Percentiles rank a stretch among this genome's conserved stretches.
Evolutionary conservation across 345 rosid species (phyloP).

Genomic region (Camelina neglecta): DNA sequence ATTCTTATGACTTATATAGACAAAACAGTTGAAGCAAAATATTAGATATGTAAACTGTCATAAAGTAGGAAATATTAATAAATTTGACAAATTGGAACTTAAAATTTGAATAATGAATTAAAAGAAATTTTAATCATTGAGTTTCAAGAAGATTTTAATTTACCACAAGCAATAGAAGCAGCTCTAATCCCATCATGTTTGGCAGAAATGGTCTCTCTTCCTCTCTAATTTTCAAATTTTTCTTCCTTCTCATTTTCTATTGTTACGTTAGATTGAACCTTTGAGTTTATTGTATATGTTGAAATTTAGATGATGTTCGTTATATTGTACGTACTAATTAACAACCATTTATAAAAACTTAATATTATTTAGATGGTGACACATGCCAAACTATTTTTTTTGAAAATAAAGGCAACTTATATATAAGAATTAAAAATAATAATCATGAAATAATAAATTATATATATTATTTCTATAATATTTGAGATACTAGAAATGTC

Average conservation of each 20-base stretch:
- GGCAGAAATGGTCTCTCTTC: slow-evolving; percentile 40
- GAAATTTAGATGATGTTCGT: background rate
- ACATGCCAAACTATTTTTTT: background rate
- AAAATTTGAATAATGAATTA: too few species aligned
- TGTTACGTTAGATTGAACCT: slow-evolving; percentile 1
- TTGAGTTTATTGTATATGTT: background rate
- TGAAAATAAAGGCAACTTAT: too few species aligned
- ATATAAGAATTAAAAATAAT: too few species aligned
- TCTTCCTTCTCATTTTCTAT: slow-evolving; percentile 33
- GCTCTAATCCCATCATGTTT: slow-evolving; percentile 55
- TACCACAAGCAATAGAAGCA: slow-evolving; percentile 52
- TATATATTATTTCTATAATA: too few species aligned
- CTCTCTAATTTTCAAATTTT: slow-evolving; percentile 50
- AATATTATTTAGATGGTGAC: background rate
- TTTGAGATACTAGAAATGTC: too few species aligned
- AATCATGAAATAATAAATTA: too few species aligned
- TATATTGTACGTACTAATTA: background rate
- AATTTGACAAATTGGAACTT: too few species aligned
- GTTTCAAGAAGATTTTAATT: background rate
- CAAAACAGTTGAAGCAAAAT: too few species aligned
- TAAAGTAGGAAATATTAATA: too few species aligned
- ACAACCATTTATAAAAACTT: background rate
- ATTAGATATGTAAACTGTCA: too few species aligned
- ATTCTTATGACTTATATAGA: too few species aligned
- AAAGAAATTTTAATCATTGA: too few species aligned